These are phyloP conservation scores for Rhynchosporium graminicola DNA, from an alignment of 2,329 filamentous ascomycete species.

Conservation along the genomic window DNA sequence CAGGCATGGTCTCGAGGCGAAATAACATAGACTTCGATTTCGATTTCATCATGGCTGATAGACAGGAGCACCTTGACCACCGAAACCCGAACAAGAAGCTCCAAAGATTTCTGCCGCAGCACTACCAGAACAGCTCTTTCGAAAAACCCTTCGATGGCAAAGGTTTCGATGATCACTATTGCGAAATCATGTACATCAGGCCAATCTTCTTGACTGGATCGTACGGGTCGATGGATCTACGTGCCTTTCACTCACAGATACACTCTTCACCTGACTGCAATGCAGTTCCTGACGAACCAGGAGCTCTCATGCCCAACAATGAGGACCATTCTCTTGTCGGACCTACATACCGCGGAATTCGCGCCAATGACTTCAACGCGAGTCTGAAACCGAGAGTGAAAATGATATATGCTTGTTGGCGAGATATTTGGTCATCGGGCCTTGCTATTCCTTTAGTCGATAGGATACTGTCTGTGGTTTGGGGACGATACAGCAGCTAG, in stretches of 20 bases:
- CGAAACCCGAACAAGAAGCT: neutral
- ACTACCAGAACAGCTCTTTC: neutral
- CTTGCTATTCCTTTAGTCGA: neutral
- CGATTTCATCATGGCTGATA: too few relatives aligned
- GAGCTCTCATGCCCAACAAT: neutral
- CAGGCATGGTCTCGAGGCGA: slow-evolving; percentile 1
- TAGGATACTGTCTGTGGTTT: neutral
- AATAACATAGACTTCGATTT: too few relatives aligned
- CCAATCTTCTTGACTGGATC: too few relatives aligned
- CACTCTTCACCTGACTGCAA: neutral
- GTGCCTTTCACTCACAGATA: neutral
- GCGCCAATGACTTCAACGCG: too few relatives aligned
- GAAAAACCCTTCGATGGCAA: neutral
- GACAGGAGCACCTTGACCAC: neutral
- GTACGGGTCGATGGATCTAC: neutral
- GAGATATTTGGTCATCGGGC: neutral
- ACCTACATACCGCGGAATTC: too few relatives aligned
- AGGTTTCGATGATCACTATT: neutral
- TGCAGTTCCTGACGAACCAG: neutral
- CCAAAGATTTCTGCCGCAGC: neutral
- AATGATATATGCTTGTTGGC: neutral
- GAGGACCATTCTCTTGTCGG: too few relatives aligned
- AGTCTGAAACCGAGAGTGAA: too few relatives aligned
- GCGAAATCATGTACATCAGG: too few relatives aligned
- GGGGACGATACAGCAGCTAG: neutral